Percentiles rank a stretch among this genome's conserved stretches.
Conservation (phyloP, 495 filamentous ascomycete species). For the Hyaloscypha variabilis region DNA sequence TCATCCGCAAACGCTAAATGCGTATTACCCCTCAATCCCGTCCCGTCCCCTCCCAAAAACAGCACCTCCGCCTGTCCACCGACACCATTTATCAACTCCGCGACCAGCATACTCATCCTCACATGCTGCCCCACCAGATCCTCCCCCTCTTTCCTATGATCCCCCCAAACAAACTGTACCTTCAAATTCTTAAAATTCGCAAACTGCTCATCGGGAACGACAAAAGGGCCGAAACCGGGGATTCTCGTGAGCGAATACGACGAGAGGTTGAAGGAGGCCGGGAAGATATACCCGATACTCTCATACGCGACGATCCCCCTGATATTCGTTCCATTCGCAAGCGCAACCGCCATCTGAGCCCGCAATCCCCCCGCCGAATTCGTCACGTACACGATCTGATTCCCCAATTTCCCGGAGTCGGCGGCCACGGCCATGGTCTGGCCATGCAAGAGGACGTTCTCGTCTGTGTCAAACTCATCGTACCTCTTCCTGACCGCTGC, state of each 20-base stretch:
- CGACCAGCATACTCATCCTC: conserved; percentile 35
- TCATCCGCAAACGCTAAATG: conserved; percentile 50
- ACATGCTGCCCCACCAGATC: conserved; percentile 22
- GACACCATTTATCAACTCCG: conserved; percentile 45
- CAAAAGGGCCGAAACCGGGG: conserved; percentile 39
- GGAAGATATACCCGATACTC: conserved; percentile 47
- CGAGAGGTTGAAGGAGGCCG: conserved; percentile 35
- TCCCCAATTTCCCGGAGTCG: conserved; percentile 46
- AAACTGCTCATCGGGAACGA: conserved; percentile 46
- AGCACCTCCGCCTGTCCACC: conserved; percentile 49
- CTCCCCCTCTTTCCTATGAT: conserved; percentile 41
- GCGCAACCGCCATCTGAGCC: conserved; percentile 43
- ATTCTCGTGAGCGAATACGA: conserved; percentile 35
- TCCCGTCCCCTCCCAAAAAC: conserved; percentile 38
- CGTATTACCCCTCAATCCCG: conserved; percentile 43
- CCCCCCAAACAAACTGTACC: conserved; percentile 53
- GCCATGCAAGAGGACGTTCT: conserved; percentile 42
- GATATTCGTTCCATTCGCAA: conserved; percentile 46
- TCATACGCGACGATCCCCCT: conserved; percentile 52
- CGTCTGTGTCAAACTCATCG: conserved; percentile 44
- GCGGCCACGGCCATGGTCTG: conserved; percentile 45
- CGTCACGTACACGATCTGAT: conserved; percentile 45
- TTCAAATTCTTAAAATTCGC: conserved; percentile 46
- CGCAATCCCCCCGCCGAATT: conserved; percentile 49
- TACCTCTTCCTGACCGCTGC: conserved; percentile 46